These are phyloP conservation scores for Inga oerstediana DNA, from an alignment of 306 rosid genomes.

Conservation along the genomic window DNA sequence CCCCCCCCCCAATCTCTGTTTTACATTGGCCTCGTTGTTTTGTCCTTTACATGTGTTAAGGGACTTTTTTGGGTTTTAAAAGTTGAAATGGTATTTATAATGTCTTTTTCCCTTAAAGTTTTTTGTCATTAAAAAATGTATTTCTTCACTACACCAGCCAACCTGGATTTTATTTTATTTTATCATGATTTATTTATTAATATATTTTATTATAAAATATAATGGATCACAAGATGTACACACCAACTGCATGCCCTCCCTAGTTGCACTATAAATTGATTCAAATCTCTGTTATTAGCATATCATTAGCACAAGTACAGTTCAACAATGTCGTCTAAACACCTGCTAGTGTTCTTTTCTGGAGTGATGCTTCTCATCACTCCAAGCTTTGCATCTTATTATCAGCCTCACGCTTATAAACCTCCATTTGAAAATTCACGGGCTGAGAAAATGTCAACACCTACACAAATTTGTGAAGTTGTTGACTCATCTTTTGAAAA, in stretches of 20 bases:
- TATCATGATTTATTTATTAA: neutral
- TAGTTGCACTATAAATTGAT: neutral
- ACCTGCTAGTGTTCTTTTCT: neutral
- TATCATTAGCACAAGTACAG: neutral
- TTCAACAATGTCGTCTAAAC: neutral
- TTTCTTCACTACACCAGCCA: neutral
- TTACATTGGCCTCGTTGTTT: no score
- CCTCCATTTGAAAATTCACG: neutral
- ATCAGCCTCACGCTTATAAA: no score
- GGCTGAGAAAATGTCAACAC: neutral
- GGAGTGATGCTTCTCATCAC: neutral
- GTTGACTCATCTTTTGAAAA: no score
- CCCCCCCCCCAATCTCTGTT: no score
- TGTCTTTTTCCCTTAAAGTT: no score
- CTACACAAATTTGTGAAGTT: no score
- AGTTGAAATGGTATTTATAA: no score
- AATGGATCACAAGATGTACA: neutral
- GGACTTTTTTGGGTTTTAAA: no score
- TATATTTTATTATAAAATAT: no score
- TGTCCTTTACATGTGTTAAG: no score
- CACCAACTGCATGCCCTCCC: neutral
- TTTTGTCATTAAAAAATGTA: no score
- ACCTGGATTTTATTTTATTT: neutral
- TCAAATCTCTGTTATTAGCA: neutral
- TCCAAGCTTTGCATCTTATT: neutral